Base-by-base conservation (phyloP, 1,284 basidiomycete species). In the Tilletia setariae region DNA sequence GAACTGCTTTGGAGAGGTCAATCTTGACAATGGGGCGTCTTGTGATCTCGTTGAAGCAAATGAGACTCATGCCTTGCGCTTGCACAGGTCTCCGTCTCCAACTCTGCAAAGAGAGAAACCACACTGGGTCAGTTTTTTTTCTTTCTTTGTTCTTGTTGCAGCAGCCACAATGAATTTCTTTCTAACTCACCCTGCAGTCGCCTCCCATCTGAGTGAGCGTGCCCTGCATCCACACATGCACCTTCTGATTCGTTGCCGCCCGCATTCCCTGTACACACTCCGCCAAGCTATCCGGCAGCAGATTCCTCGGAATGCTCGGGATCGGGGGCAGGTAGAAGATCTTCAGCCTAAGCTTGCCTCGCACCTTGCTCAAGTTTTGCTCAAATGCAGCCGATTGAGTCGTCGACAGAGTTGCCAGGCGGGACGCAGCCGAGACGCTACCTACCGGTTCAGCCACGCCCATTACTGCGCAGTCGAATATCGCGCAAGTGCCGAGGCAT, bases 1-100 rank as follows among this genome's bases (percentile, higher is more conserved):
- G 84, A 4, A 89, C 85, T 4, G 92, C 93, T 82, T 93, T 91
- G 81, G 90, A 90, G 21, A 98, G 86, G 82, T 96, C 92, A 74
- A 98, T 96, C 40, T 90, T 93, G 23, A 92, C 89, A 0, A 90
- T 94, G 0, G 92, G 89, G 76, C 90, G 91, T 85, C 91, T 93
- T 28, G 95, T 98, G 2, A 98, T 89, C 77, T 97, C 93, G 78
- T 92, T 95, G 85, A 91, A 95, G 1, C 94, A 93, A 61, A 98
- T 87, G 59, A 98, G 86, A 75, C 88, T 90, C 15, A 90, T 88
- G 3, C 95, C 94, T 65, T 93, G 90, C 6, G 97, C 87, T 53
- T 93, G 89, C 72, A 97, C 87, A 70, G 90, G 89, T 51, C 95
- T 88, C 62, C 95, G 87, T 56, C 92, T 89, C 89, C 94, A 96